Conservation (phyloP, 306 rosid species). For the Vigna mungo region DNA sequence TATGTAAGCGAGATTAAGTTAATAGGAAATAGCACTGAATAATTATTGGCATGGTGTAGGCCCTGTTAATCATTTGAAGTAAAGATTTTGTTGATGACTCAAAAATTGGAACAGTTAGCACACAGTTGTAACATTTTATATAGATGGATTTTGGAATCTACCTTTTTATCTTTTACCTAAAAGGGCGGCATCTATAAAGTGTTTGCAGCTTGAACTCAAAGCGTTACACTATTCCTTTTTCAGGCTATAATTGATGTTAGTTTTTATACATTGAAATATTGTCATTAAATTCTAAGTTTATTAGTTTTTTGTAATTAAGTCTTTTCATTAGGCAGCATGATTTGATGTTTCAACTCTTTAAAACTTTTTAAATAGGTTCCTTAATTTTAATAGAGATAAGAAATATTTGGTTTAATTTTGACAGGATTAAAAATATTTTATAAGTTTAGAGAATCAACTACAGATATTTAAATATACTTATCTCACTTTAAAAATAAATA, state of each 20-base stretch:
- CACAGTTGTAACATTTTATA: constrained; percentile 21
- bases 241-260: not conserved
- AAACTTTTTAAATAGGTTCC: not conserved
- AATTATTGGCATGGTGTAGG: constrained; percentile 54
- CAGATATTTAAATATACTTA: not conserved
- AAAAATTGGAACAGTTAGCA: constrained; percentile 40
- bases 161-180: constrained; percentile 40
- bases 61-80: constrained; percentile 81
- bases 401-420: not conserved
- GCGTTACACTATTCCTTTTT: not conserved
- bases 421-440: not conserved
- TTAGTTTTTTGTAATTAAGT: not conserved
- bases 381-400: not conserved
- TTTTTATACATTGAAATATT: not conserved
- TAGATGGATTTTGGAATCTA: constrained; percentile 41
- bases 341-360: not conserved
- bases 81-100: constrained; percentile 51
- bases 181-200: constrained; percentile 40
- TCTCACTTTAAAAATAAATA: not conserved
- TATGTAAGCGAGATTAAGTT: constrained; percentile 29
- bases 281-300: not conserved
- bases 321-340: not conserved
- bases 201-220: constrained; percentile 37
- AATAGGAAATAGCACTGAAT: constrained; percentile 42
- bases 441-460: not conserved